Percentiles rank a stretch among this genome's conserved stretches.
Conservation (phyloP, 2,329 filamentous ascomycete species). For the Hypoxylon sp. region DNA sequence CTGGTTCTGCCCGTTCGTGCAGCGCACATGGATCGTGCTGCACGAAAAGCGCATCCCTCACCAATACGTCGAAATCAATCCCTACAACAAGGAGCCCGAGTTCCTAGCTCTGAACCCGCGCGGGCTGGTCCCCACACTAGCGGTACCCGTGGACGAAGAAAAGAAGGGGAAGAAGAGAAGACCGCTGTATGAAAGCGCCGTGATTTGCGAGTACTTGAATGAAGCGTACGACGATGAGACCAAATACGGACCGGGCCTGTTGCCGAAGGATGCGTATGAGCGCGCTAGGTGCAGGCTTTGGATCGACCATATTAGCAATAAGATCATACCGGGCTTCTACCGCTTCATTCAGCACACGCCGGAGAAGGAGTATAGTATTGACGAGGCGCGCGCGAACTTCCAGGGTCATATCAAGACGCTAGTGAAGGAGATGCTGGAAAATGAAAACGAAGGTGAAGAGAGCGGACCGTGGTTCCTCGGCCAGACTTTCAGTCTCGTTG, state of each 20-base stretch:
- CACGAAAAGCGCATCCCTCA: constrained; percentile 80
- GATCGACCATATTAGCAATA: constrained; percentile 77
- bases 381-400: constrained; percentile 69
- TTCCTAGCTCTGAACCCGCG: constrained; percentile 80
- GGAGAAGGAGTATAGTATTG: constrained; percentile 62
- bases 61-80: constrained; percentile 83
- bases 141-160: constrained; percentile 55
- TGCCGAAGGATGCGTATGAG: constrained; percentile 73
- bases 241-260: constrained; percentile 60
- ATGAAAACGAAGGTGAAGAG: constrained; percentile 34
- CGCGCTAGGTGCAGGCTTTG: constrained; percentile 76
- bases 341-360: constrained; percentile 68
- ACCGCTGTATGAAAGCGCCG: constrained; percentile 77
- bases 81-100: constrained; percentile 77
- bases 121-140: constrained; percentile 79
- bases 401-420: constrained; percentile 70
- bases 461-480: constrained; percentile 77
- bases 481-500: constrained; percentile 72
- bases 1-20: constrained; percentile 81
- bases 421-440: constrained; percentile 66
- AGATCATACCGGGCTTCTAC: constrained; percentile 78
- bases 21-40: constrained; percentile 79
- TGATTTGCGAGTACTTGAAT: constrained; percentile 82
- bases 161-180: constrained; percentile 53
- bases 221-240: constrained; percentile 69